Conservation (phyloP, 2,329 filamentous ascomycete species). For the Colletotrichum tamarilloi region DNA sequence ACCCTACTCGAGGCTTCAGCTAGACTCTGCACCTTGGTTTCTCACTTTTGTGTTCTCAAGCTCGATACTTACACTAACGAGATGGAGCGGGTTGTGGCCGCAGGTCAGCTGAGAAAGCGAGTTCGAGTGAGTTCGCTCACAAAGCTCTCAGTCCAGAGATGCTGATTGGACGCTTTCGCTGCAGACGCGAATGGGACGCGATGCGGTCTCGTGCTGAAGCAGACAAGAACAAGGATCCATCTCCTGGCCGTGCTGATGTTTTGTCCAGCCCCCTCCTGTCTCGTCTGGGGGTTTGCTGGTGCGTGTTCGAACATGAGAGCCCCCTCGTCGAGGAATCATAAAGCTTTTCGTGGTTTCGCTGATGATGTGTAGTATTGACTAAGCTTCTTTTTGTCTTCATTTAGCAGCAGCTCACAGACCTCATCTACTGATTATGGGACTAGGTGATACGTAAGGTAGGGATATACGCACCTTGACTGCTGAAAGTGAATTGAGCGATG, state of each 20-base stretch:
- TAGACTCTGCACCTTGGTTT: background rate
- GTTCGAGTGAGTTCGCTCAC: background rate
- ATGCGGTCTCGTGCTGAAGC: background rate
- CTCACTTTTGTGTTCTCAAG: no score
- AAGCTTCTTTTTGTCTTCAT: background rate
- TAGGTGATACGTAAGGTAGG: background rate
- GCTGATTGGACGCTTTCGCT: background rate
- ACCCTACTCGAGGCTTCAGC: background rate
- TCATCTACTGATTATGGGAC: background rate
- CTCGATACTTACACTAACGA: background rate
- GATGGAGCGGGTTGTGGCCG: background rate
- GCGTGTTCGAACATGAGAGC: background rate
- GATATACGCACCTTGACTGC: background rate
- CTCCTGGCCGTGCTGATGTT: background rate
- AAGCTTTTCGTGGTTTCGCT: background rate
- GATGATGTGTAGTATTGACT: background rate
- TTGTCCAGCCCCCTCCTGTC: background rate
- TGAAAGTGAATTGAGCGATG: background rate
- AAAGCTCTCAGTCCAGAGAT: background rate
- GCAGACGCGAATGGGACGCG: background rate
- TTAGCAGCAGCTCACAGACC: background rate
- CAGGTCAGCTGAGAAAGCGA: background rate
- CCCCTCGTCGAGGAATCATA: background rate
- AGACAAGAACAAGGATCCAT: background rate
- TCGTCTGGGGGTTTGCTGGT: background rate